Percentiles rank a stretch among this genome's conserved stretches.
phyloP scores from a whole-genome alignment of 1,284 basidiomycete species.

The Exobasidium cylindrosporum region DNA sequence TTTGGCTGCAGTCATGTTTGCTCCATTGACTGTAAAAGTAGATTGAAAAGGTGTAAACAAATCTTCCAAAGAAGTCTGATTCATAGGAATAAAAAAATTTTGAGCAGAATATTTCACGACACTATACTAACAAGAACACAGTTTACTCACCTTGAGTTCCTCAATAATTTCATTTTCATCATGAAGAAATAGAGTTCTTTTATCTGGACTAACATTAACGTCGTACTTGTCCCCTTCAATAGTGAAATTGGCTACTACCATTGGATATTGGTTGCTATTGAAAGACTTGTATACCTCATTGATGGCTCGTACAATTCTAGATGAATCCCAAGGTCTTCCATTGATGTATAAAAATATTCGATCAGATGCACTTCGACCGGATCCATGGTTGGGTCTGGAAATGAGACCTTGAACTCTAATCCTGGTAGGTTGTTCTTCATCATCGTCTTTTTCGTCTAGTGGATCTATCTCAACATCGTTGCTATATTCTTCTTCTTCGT shows the following conservation, averaged over 20 bases:
- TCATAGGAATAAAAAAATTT: background rate
- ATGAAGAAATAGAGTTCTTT: constrained; percentile 88
- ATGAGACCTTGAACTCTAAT: constrained; percentile 68
- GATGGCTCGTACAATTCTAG: constrained; percentile 34
- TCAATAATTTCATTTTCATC: constrained; percentile 78
- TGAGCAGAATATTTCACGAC: constrained; percentile 1
- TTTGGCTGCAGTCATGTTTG: constrained; percentile 13
- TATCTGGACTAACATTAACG: constrained; percentile 95
- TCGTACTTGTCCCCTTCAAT: constrained; percentile 81
- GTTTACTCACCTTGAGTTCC: constrained; percentile 67
- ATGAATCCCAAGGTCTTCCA: constrained; percentile 76
- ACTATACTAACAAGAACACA: constrained; percentile 3
- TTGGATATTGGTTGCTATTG: constrained; percentile 60
- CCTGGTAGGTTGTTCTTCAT: background rate
- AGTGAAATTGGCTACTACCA: constrained; percentile 78
- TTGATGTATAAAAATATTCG: constrained; percentile 94
- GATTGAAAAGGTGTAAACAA: constrained; percentile 68
- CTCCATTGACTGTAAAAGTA: constrained; percentile 59
- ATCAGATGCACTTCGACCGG: constrained; percentile 67
- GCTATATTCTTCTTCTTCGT: constrained; percentile 2
- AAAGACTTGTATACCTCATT: constrained; percentile 51
- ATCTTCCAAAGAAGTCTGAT: constrained; percentile 64
- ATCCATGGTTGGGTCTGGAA: constrained; percentile 70
- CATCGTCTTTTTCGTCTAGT: constrained; percentile 10
- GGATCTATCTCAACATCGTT: background rate